A percentile compares a stretch with the other conserved stretches of the same genome.
Conservation (phyloP, 2,329 filamentous ascomycete species). For the Rhytidhysteron rufulum region DNA sequence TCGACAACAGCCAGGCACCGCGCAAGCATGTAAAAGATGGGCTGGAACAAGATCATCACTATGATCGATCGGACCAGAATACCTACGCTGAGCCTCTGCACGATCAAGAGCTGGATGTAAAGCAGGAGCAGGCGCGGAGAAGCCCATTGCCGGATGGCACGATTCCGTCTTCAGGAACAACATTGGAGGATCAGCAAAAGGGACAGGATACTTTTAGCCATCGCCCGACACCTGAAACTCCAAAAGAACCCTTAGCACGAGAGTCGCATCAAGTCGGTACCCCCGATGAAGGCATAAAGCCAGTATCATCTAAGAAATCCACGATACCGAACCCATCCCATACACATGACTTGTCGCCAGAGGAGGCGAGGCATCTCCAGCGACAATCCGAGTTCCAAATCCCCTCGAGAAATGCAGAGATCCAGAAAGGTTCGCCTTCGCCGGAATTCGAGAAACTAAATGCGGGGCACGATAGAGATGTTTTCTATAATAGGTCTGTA, state of each 20-base stretch:
- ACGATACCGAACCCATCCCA: slow-evolving; percentile 39
- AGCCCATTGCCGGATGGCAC: slow-evolving; percentile 49
- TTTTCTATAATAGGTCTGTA: slow-evolving; percentile 52
- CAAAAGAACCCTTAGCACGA: slow-evolving; percentile 32
- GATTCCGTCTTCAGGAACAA: slow-evolving; percentile 39
- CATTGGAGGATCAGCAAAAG: slow-evolving; percentile 17
- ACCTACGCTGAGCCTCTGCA: slow-evolving; percentile 34
- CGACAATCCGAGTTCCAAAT: slow-evolving; percentile 50
- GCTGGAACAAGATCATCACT: slow-evolving; percentile 50
- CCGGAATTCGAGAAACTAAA: slow-evolving; percentile 21
- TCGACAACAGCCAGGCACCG: slow-evolving; percentile 14
- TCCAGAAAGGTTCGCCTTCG: slow-evolving; percentile 28
- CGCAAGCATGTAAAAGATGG: slow-evolving; percentile 30
- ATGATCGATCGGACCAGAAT: slow-evolving; percentile 42
- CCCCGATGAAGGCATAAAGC: slow-evolving; percentile 27
- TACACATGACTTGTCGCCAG: slow-evolving; percentile 31
- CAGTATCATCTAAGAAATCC: slow-evolving; percentile 36
- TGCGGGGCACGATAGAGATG: slow-evolving; percentile 49
- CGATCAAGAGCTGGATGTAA: slow-evolving; percentile 39
- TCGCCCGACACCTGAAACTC: slow-evolving; percentile 29
- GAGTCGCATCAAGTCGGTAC: slow-evolving; percentile 15
- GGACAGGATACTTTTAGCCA: slow-evolving; percentile 33
- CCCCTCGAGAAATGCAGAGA: slow-evolving; percentile 47
- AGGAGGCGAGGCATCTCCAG: slow-evolving; percentile 45
- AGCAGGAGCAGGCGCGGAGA: slow-evolving; percentile 44